Conservation (phyloP, 1,284 basidiomycete species). For the Pulveroboletus sp. region DNA sequence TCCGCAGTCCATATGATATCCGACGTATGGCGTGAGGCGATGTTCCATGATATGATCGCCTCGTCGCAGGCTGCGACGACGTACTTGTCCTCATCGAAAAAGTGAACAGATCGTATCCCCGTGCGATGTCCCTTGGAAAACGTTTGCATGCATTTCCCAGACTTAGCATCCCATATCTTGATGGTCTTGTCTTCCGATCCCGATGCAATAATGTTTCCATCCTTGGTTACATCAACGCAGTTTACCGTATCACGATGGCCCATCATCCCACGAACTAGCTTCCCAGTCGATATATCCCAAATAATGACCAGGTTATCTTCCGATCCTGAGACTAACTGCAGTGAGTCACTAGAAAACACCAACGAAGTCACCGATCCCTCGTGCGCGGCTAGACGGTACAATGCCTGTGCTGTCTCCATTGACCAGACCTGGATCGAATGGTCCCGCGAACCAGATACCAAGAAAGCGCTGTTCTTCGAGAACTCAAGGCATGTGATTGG, state of each 20-base stretch:
- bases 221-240: constrained; percentile 8
- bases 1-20: constrained; percentile 12
- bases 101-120: constrained; percentile 6
- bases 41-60: constrained; percentile 14
- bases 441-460: constrained; percentile 19
- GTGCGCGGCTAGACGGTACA: constrained; percentile 3
- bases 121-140: constrained; percentile 6
- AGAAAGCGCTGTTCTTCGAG: constrained; percentile 14
- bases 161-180: constrained; percentile 19
- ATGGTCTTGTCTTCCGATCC: constrained; percentile 18
- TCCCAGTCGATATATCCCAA: constrained; percentile 10
- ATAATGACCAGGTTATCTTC: constrained; percentile 17
- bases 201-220: constrained; percentile 10
- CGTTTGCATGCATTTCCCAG: constrained; percentile 15
- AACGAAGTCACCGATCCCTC: constrained; percentile 13
- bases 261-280: constrained; percentile 17
- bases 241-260: constrained; percentile 8
- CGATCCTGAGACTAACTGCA: constrained; percentile 6
- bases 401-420: constrained; percentile 7
- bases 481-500: constrained; percentile 17
- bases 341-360: constrained; percentile 8
- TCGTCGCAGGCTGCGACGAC: constrained; percentile 8
- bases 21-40: constrained; percentile 7
- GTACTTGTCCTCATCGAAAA: constrained; percentile 13
- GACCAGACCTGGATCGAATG: constrained; percentile 19